These are phyloP conservation scores for Beauveria brongniartii DNA, from an alignment of 2,329 filamentous ascomycete genomes.

Conservation along the genomic window DNA sequence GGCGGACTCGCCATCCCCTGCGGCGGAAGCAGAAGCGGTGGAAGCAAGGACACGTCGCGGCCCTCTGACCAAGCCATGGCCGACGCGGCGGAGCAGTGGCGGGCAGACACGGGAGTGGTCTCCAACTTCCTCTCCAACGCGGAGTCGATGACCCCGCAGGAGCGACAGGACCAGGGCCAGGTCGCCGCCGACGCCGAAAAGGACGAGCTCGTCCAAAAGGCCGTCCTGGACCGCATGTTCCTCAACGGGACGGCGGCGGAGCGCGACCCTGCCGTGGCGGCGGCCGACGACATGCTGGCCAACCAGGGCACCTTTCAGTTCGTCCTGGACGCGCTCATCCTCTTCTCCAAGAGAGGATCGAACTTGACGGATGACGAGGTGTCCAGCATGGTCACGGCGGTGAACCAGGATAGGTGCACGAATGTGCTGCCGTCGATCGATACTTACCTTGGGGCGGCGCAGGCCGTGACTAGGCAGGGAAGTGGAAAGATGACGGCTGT, in stretches of 20 bases:
- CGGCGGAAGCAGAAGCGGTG: neutral
- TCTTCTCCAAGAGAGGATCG: slow-evolving; percentile 2
- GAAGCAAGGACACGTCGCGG: neutral
- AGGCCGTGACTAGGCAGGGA: neutral
- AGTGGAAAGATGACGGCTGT: neutral
- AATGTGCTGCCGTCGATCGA: slow-evolving; percentile 13
- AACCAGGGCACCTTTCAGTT: slow-evolving; percentile 13
- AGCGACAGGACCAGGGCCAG: slow-evolving; percentile 1
- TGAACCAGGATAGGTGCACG: slow-evolving; percentile 12
- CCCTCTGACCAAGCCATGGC: neutral
- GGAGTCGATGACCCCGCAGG: slow-evolving; percentile 4
- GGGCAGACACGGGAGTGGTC: slow-evolving; percentile 11
- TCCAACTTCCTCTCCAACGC: slow-evolving; percentile 14
- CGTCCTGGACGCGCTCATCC: slow-evolving; percentile 12
- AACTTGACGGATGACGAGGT: slow-evolving; percentile 9
- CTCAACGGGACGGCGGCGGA: neutral
- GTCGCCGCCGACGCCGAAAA: slow-evolving; percentile 13
- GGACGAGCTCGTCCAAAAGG: slow-evolving; percentile 15
- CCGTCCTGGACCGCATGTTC: slow-evolving; percentile 11
- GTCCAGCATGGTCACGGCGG: neutral
- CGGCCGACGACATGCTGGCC: slow-evolving; percentile 12
- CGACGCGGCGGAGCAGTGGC: slow-evolving; percentile 5
- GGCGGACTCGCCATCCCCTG: neutral
- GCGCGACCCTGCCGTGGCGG: neutral
- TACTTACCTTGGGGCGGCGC: neutral